Evolutionary conservation across 1,284 basidiomycete genomes (phyloP).

Genomic region (Microstroma glucosiphilum): DNA sequence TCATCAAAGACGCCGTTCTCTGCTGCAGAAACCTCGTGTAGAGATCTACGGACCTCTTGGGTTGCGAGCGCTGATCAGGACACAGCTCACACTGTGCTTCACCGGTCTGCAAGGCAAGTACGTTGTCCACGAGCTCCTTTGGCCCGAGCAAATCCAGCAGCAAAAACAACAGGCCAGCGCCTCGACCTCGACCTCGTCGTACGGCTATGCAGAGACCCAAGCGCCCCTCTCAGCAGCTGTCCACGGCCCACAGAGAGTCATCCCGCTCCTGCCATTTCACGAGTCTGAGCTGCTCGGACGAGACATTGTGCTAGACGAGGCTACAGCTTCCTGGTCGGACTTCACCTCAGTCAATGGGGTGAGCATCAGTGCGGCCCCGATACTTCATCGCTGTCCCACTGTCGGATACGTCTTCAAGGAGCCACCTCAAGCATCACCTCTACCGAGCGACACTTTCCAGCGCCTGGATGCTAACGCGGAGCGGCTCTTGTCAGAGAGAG

Average conservation of each 20-base stretch:
- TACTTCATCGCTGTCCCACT: constrained; percentile 43
- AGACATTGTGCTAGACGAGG: constrained; percentile 31
- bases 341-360: constrained; percentile 28
- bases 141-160: constrained; percentile 28
- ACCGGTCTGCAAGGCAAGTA: constrained; percentile 37
- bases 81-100: constrained; percentile 43
- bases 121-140: constrained; percentile 46
- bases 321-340: constrained; percentile 34
- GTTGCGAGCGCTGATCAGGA: constrained; percentile 38
- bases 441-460: constrained; percentile 21
- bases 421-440: constrained; percentile 19
- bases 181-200: constrained; percentile 5
- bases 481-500: constrained; percentile 25
- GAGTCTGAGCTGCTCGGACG: constrained; percentile 37
- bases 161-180: constrained; percentile 4
- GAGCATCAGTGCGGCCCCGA: constrained; percentile 41
- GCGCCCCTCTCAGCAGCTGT: constrained; percentile 13
- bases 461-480: constrained; percentile 33
- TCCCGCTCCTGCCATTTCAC: constrained; percentile 38
- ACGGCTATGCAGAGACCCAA: constrained; percentile 15
- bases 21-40: constrained; percentile 22
- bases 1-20: background rate
- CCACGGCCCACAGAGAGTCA: constrained; percentile 17
- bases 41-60: constrained; percentile 43
- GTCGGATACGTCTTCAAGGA: constrained; percentile 45